Percentiles rank a stretch among this genome's conserved stretches.
Conservation (phyloP, 768 basidiomycete species). For the Lactarius sp. region DNA sequence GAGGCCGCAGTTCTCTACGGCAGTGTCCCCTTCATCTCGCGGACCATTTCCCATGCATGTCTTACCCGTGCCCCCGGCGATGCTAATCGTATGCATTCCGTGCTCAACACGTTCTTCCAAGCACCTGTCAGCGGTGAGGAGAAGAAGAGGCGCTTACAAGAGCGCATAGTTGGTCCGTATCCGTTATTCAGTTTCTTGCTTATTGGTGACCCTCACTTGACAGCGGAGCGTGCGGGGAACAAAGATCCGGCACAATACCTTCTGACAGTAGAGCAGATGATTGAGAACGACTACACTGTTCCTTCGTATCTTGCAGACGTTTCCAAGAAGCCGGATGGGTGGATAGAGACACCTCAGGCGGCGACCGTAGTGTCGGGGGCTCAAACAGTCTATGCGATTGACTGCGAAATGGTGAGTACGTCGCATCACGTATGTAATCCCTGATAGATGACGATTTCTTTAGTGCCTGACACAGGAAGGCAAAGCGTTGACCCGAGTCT, state of each 20-base stretch:
- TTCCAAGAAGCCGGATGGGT: constrained; percentile 59
- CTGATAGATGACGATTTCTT: background rate
- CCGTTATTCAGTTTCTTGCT: too few species aligned
- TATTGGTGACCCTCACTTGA: too few species aligned
- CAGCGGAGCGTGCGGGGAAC: too few species aligned
- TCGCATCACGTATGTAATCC: background rate
- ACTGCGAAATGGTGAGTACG: constrained; percentile 91
- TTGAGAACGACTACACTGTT: constrained; percentile 89
- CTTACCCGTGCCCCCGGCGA: too few species aligned
- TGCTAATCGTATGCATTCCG: too few species aligned
- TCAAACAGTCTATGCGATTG: constrained; percentile 70
- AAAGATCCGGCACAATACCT: constrained; percentile 67
- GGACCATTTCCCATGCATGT: constrained; percentile 86
- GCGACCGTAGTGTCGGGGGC: constrained; percentile 37
- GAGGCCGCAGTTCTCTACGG: constrained; percentile 26
- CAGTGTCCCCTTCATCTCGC: constrained; percentile 61
- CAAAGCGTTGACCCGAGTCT: constrained; percentile 82
- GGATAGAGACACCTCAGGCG: too few species aligned
- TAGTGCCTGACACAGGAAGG: constrained; percentile 89
- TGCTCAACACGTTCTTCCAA: too few species aligned
- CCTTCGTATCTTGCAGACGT: constrained; percentile 79
- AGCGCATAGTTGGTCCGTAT: too few species aligned
- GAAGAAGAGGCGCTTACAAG: too few species aligned
- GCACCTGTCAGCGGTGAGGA: too few species aligned
- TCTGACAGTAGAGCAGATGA: constrained; percentile 79